Evolutionary conservation across 2,329 filamentous ascomycete species (phyloP).

Genomic region (Penicillium sp.): DNA sequence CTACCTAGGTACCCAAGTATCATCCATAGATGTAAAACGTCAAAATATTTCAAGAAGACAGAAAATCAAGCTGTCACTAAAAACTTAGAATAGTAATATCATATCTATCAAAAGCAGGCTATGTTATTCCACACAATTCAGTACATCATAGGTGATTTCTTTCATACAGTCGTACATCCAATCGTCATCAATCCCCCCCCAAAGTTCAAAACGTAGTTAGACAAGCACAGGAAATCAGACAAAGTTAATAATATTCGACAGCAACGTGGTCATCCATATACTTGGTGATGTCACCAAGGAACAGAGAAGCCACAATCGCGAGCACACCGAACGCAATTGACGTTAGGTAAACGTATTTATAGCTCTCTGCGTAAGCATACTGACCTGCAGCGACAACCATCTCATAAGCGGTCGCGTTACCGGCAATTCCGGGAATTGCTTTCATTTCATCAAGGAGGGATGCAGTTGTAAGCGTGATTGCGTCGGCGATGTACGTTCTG

Average conservation of each 20-base stretch:
- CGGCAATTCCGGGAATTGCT: slow-evolving; percentile 50
- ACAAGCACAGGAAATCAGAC: not conserved
- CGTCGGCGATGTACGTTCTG: slow-evolving; percentile 43
- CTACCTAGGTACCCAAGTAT: no score
- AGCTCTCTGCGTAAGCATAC: slow-evolving; percentile 55
- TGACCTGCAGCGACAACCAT: slow-evolving; percentile 55
- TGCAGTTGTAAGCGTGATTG: slow-evolving; percentile 52
- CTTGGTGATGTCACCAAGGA: slow-evolving; percentile 56
- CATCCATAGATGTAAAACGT: no score
- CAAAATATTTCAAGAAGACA: no score
- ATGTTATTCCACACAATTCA: not conserved
- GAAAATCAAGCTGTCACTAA: no score
- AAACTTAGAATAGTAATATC: no score
- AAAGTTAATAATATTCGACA: slow-evolving; percentile 41
- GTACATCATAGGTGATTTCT: not conserved
- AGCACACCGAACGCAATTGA: slow-evolving; percentile 60
- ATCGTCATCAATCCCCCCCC: not conserved
- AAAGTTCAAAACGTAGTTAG: no score
- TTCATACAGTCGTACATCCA: slow-evolving; percentile 5
- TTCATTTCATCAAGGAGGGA: slow-evolving; percentile 50
- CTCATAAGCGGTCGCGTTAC: slow-evolving; percentile 48
- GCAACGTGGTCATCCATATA: slow-evolving; percentile 59
- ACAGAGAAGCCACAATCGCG: slow-evolving; percentile 54
- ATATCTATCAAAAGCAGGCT: not conserved
- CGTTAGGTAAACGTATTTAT: slow-evolving; percentile 59